These are phyloP conservation scores for Babesia ovata DNA, from an alignment of 169 alveolate genomes.

Conservation along the genomic window DNA sequence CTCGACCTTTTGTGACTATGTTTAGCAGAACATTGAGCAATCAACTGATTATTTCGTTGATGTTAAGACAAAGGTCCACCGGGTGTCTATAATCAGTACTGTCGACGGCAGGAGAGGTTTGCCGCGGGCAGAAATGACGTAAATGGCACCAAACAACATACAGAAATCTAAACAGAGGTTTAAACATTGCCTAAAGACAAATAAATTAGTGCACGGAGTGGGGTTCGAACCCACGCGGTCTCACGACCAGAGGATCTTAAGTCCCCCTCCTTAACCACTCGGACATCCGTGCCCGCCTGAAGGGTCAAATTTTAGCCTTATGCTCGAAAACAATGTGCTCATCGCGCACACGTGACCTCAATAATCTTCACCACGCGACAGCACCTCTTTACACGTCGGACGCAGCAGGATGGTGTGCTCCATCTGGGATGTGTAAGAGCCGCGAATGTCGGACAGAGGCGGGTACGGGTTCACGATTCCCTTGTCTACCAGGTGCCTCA, in stretches of 20 bases:
- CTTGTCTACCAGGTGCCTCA: conserved; percentile 93
- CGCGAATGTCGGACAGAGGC: conserved; percentile 96
- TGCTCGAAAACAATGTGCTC: background rate
- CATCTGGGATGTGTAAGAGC: conserved; percentile 97
- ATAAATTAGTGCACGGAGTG: conserved; percentile 89
- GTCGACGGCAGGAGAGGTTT: no score
- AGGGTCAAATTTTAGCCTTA: conserved; percentile 6
- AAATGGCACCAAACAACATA: no score
- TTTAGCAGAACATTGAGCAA: no score
- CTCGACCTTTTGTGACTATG: no score
- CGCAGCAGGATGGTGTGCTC: conserved; percentile 98
- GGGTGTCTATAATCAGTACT: no score
- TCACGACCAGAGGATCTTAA: conserved; percentile 93
- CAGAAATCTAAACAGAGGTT: no score
- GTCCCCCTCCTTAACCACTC: conserved; percentile 98
- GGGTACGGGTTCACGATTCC: conserved; percentile 98
- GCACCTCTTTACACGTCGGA: conserved; percentile 97
- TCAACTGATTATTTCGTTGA: no score
- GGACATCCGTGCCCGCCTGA: conserved; percentile 90
- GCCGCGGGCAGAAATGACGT: no score
- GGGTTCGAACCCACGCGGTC: conserved; percentile 98
- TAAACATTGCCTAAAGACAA: background rate
- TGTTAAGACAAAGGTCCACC: no score
- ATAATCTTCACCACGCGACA: conserved; percentile 98
- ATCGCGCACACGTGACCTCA: conserved; percentile 44